Evolutionary conservation across 1,284 basidiomycete species (phyloP).

Genomic region (Cutaneotrichosporon arboriforme): DNA sequence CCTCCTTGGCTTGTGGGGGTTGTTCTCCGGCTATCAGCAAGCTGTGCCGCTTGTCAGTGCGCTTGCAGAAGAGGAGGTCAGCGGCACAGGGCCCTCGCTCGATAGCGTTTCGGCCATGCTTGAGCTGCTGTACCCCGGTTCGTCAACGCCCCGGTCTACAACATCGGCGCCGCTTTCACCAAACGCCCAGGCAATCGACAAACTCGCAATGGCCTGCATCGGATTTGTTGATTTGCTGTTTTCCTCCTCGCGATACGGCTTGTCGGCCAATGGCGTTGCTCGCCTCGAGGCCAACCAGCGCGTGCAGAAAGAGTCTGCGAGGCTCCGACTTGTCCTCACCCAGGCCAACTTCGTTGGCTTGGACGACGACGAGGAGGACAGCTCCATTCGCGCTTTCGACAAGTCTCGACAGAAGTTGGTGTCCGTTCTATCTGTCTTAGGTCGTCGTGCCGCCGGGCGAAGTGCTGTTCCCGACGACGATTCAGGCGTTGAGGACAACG

Average conservation of each 20-base stretch:
- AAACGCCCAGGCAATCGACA: slow-evolving; percentile 41
- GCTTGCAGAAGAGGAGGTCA: slow-evolving; percentile 42
- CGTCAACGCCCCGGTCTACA: slow-evolving; percentile 12
- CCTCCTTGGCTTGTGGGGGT: slow-evolving; percentile 45
- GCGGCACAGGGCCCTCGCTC: slow-evolving; percentile 29
- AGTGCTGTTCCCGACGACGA: slow-evolving; percentile 33
- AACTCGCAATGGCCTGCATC: slow-evolving; percentile 42
- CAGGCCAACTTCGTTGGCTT: slow-evolving; percentile 38
- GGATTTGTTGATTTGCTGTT: slow-evolving; percentile 41
- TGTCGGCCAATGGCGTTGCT: slow-evolving; percentile 14
- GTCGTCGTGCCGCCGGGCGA: slow-evolving; percentile 37
- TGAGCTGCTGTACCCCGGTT: slow-evolving; percentile 39
- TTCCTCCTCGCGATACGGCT: slow-evolving; percentile 19
- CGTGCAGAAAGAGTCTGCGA: slow-evolving; percentile 31
- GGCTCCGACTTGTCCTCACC: slow-evolving; percentile 39
- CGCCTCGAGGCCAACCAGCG: slow-evolving; percentile 24
- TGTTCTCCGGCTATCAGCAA: slow-evolving; percentile 36
- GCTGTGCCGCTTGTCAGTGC: slow-evolving; percentile 41
- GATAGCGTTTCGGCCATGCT: slow-evolving; percentile 38
- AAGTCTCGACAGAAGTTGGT: slow-evolving; percentile 40
- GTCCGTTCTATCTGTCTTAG: slow-evolving; percentile 33
- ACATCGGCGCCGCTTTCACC: slow-evolving; percentile 9
- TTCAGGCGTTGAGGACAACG: slow-evolving; percentile 42
- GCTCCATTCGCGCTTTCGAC: slow-evolving; percentile 24
- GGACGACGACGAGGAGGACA: slow-evolving; percentile 18